Evolutionary conservation across 345 rosid species (phyloP).

Genomic region (Pseudoturritis turrita): DNA sequence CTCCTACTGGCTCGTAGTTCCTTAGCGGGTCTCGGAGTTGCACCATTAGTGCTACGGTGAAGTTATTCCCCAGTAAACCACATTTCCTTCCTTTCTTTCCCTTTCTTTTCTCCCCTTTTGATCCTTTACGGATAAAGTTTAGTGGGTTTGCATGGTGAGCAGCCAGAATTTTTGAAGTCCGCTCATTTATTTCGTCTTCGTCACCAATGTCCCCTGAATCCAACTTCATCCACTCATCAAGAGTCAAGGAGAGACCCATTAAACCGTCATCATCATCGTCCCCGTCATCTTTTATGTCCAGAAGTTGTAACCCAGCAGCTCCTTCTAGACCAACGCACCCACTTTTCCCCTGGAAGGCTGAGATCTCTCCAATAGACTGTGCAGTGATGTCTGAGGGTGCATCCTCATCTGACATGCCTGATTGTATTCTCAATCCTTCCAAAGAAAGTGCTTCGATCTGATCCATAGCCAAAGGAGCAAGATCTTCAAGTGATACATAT

Average conservation of each 20-base stretch:
- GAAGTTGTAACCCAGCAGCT: slow-evolving; percentile 78
- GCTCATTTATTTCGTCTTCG: slow-evolving; percentile 73
- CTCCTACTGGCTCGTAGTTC: slow-evolving; percentile 84
- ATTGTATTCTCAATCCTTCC: slow-evolving; percentile 91
- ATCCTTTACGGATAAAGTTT: slow-evolving; percentile 57
- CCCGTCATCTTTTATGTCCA: slow-evolving; percentile 54
- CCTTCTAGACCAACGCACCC: slow-evolving; percentile 59
- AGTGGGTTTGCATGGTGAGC: slow-evolving; percentile 87
- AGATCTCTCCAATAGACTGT: slow-evolving; percentile 59
- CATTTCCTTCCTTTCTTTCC: slow-evolving; percentile 65
- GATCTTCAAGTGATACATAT: slow-evolving; percentile 87
- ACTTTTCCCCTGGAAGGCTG: slow-evolving; percentile 72
- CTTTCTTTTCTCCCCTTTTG: slow-evolving; percentile 63
- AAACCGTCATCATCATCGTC: slow-evolving; percentile 65
- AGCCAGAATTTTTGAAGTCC: slow-evolving; percentile 74
- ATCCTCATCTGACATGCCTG: slow-evolving; percentile 74
- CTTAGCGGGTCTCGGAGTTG: slow-evolving; percentile 82
- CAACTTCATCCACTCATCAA: slow-evolving; percentile 89
- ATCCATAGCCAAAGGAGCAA: slow-evolving; percentile 97
- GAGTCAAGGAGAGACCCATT: slow-evolving; percentile 85
- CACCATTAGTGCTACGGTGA: slow-evolving; percentile 89
- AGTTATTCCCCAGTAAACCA: slow-evolving; percentile 86
- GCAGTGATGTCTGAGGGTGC: slow-evolving; percentile 76
- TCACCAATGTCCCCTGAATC: slow-evolving; percentile 85
- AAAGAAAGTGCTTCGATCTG: slow-evolving; percentile 94